These are phyloP conservation scores for Pseudonitzschia pungens DNA, from an alignment of 108 stramenopile species.

Conservation along the genomic window DNA sequence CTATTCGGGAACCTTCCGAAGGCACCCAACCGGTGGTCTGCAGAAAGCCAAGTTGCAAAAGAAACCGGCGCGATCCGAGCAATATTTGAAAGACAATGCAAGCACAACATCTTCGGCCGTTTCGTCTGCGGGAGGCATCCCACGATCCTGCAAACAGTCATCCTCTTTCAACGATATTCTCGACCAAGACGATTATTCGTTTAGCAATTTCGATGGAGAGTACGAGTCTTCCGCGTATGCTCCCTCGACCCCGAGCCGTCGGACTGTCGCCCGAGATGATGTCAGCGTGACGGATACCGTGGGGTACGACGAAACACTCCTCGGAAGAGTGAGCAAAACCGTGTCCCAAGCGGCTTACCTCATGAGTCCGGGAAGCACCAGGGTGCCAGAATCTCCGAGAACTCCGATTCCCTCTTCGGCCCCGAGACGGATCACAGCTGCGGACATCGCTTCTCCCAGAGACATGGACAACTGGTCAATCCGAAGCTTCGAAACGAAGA, in stretches of 20 bases:
- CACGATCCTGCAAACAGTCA: not conserved
- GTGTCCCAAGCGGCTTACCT: not conserved
- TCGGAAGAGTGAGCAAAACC: not conserved
- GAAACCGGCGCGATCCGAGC: constrained; percentile 28
- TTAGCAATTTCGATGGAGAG: constrained; percentile 30
- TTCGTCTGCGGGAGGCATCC: not conserved
- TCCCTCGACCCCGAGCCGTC: constrained; percentile 12
- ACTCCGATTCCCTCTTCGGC: constrained; percentile 1
- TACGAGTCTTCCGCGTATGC: constrained; percentile 7
- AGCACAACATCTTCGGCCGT: not conserved
- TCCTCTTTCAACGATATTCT: not conserved
- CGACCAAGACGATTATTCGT: constrained; percentile 17
- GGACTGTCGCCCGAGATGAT: constrained; percentile 14
- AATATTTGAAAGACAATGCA: constrained; percentile 11
- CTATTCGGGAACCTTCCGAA: constrained; percentile 29
- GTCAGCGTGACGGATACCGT: constrained; percentile 29
- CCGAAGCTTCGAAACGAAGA: constrained; percentile 18
- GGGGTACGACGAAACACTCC: constrained; percentile 12
- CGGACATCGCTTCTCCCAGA: constrained; percentile 11
- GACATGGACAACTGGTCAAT: constrained; percentile 35
- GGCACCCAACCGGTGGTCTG: constrained; percentile 26
- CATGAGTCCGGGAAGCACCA: not conserved
- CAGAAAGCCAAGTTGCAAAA: constrained; percentile 31
- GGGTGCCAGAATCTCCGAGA: not conserved
- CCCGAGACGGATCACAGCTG: constrained; percentile 1